Evolutionary conservation across 2,329 filamentous ascomycete species (phyloP).

Genomic region (Gyromitra esculenta): DNA sequence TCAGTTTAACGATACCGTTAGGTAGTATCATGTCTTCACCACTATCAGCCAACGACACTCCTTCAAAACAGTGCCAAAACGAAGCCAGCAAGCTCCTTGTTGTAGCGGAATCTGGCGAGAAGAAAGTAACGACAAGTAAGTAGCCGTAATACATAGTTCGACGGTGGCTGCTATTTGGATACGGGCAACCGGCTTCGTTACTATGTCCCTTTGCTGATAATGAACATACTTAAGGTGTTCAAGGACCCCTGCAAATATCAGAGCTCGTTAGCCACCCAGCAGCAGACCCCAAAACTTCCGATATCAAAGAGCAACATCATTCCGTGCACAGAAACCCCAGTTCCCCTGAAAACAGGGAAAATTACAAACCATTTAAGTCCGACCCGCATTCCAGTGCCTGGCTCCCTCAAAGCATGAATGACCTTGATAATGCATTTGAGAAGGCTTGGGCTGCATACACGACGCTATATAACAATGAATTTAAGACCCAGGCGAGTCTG

Average conservation of each 20-base stretch:
- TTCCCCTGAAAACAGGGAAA: background rate
- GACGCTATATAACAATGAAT: slow-evolving; percentile 9
- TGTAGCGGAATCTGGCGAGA: background rate
- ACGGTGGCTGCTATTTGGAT: background rate
- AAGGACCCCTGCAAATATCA: background rate
- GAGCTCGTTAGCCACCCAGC: background rate
- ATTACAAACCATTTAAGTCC: background rate
- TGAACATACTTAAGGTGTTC: background rate
- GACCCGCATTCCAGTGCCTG: slow-evolving; percentile 6
- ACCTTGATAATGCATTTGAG: slow-evolving; percentile 15
- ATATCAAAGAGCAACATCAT: background rate
- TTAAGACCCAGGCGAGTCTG: slow-evolving; percentile 1
- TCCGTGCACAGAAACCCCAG: background rate
- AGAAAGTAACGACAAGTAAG: background rate
- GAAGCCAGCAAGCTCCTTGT: background rate
- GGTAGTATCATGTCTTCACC: slow-evolving; percentile 8
- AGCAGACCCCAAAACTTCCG: background rate
- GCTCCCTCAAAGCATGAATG: background rate
- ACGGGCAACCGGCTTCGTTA: background rate
- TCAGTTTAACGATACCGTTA: background rate
- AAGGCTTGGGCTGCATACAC: slow-evolving; percentile 18
- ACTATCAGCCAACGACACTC: background rate
- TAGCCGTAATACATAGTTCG: background rate
- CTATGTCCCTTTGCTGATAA: background rate
- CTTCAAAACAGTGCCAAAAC: background rate